Conservation (phyloP, 306 rosid genomes). For the Abrus precatorius region DNA sequence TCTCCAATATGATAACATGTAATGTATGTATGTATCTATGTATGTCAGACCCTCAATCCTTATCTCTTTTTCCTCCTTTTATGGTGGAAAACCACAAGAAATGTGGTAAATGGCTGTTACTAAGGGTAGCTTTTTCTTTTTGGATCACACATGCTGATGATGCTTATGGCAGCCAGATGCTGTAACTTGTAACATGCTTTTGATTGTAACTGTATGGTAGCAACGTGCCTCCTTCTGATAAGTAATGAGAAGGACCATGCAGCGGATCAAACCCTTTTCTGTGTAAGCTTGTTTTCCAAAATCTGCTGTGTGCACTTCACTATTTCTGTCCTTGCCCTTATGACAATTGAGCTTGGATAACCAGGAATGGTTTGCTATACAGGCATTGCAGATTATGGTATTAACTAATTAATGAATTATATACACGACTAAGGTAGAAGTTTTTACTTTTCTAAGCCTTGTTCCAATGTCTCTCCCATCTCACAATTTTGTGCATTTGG, state of each 20-base stretch:
- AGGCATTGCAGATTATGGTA: neutral
- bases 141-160: constrained; percentile 46
- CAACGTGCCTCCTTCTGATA: constrained; percentile 47
- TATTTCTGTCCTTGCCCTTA: neutral
- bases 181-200: constrained; percentile 60
- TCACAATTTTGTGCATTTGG: neutral
- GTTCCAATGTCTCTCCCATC: neutral
- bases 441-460: neutral
- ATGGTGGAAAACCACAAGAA: constrained; percentile 53
- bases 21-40: constrained; percentile 44
- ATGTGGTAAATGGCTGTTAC: constrained; percentile 62
- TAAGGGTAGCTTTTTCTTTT: constrained; percentile 45
- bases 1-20: constrained; percentile 58
- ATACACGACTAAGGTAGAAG: neutral
- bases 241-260: constrained; percentile 57
- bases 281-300: constrained; percentile 48
- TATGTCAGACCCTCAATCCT: constrained; percentile 37
- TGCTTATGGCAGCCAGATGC: constrained; percentile 57
- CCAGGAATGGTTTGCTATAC: neutral
- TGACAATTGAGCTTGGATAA: neutral
- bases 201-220: constrained; percentile 50
- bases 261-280: constrained; percentile 56
- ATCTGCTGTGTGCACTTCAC: neutral
- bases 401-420: neutral
- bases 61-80: constrained; percentile 43